These are phyloP conservation scores for Coelastrella sp. DNA, from an alignment of 139 green algal species.

Conservation along the genomic window DNA sequence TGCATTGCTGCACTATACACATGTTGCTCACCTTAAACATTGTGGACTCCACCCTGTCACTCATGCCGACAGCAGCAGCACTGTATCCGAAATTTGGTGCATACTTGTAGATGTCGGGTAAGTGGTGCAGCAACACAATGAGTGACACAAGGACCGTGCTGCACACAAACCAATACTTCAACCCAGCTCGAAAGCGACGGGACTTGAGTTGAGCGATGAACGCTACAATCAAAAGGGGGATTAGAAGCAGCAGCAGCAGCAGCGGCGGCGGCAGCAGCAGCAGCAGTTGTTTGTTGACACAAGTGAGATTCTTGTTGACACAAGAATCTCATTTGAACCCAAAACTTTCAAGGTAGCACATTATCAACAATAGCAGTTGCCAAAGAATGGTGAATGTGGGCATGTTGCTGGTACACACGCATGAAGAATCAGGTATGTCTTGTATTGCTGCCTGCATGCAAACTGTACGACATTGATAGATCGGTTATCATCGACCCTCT, in stretches of 20 bases:
- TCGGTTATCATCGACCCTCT: no score
- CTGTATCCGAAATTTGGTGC: conserved; percentile 38
- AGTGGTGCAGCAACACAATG: neutral
- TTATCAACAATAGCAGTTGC: no score
- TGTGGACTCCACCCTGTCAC: conserved; percentile 35
- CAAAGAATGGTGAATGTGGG: no score
- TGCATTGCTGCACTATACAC: neutral
- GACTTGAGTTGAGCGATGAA: conserved; percentile 15
- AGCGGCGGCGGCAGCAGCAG: neutral
- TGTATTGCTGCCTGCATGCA: no score
- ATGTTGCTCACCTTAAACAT: conserved; percentile 23
- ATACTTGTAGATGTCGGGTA: neutral
- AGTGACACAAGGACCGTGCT: neutral
- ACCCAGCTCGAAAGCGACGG: conserved; percentile 12
- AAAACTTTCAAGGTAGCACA: no score
- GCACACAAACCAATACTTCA: conserved; percentile 45
- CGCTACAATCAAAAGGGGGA: neutral
- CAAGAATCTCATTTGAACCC: no score
- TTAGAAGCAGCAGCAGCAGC: neutral
- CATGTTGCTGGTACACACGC: no score
- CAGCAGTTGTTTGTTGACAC: no score
- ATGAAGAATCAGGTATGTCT: no score
- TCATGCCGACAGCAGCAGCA: conserved; percentile 40
- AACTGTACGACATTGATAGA: no score
- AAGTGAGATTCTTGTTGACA: no score